Evolutionary conservation across 2,329 filamentous ascomycete genomes (phyloP).

Genomic region (Sphaceloma murrayae): DNA sequence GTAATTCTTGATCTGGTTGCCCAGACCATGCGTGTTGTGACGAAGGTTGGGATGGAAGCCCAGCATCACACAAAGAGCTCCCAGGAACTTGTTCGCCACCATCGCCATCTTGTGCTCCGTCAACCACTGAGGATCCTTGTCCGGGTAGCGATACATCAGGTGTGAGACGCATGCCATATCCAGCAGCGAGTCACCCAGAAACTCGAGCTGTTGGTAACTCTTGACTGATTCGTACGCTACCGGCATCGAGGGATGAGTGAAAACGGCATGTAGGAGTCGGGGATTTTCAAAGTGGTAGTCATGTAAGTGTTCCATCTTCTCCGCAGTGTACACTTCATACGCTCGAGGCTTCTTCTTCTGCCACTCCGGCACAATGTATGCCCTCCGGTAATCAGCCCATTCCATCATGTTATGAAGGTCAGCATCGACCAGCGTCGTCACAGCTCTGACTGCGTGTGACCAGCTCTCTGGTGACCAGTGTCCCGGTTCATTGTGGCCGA

Average conservation of each 20-base stretch:
- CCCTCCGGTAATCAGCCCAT: conserved; percentile 64
- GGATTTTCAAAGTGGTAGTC: conserved; percentile 64
- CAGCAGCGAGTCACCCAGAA: conserved; percentile 78
- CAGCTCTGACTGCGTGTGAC: conserved; percentile 53
- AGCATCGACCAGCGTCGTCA: conserved; percentile 60
- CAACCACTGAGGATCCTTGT: conserved; percentile 86
- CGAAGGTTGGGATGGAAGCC: conserved; percentile 66
- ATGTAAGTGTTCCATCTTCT: conserved; percentile 51
- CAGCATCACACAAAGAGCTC: conserved; percentile 67
- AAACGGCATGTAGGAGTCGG: conserved; percentile 69
- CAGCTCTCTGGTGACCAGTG: conserved; percentile 41
- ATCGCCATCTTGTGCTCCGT: conserved; percentile 99
- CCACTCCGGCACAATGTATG: conserved; percentile 62
- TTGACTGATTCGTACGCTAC: conserved; percentile 67
- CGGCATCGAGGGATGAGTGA: conserved; percentile 78
- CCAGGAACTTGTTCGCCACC: conserved; percentile 92
- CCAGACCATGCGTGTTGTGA: conserved; percentile 42
- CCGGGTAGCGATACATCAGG: conserved; percentile 65
- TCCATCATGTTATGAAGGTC: conserved; percentile 40
- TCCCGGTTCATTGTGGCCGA: conserved; percentile 41
- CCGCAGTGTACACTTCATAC: conserved; percentile 58
- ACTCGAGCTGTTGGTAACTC: conserved; percentile 84
- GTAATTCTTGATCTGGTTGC: conserved; percentile 43
- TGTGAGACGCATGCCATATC: conserved; percentile 79
- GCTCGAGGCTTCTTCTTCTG: conserved; percentile 48